Base-by-base conservation (phyloP, 352 stramenopile species). In the Phytophthora idaei region DNA sequence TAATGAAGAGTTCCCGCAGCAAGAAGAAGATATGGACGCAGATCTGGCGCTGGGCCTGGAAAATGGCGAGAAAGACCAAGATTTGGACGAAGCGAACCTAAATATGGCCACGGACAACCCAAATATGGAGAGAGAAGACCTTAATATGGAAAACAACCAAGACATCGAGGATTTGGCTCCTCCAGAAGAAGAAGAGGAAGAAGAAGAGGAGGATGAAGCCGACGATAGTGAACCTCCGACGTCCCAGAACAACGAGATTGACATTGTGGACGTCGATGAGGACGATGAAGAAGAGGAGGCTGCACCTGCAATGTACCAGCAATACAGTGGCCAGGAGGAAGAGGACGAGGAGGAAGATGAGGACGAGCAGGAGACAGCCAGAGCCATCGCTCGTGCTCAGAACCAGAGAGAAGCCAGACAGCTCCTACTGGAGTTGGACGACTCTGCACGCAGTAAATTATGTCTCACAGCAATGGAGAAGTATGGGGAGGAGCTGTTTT, bases 401-500 rank as follows among this genome's bases (percentile, higher is more conserved):
- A 89, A 91, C 58, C 76, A 82, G 34, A 34, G 61, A 25, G 82
- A 91, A 58, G 83, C 80, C 10, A 69, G 77, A 25, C 51, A 79
- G 9, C 42, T 91, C 32, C 45, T 91, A 46, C 50, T 61, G 28
- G 77, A 90, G 42, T 50, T 91, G 51, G 77, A 89, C 62, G 69
- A 84, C 58, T 81, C 80, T 47, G 62, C 77, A 14, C 71, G 83
- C 1, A 90, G 75, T 53, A 87, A 81, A 42, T 61, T 91, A 52
- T 84, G 79, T 45, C 59, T 91, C 1, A 83, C 69, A 4, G 83
- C 83, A 21, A 53, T 91, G 51, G 75, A 89, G 55, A 91, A 91
- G 37, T 90, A 90, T 51, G 80, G 83, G 3, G 80, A 87, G 50
- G 81, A 89, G 64, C 54, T 90, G 21, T 89, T 92, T 52, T 78